Conservation (phyloP, 495 filamentous ascomycete genomes). For the Emericellopsis terricola region DNA sequence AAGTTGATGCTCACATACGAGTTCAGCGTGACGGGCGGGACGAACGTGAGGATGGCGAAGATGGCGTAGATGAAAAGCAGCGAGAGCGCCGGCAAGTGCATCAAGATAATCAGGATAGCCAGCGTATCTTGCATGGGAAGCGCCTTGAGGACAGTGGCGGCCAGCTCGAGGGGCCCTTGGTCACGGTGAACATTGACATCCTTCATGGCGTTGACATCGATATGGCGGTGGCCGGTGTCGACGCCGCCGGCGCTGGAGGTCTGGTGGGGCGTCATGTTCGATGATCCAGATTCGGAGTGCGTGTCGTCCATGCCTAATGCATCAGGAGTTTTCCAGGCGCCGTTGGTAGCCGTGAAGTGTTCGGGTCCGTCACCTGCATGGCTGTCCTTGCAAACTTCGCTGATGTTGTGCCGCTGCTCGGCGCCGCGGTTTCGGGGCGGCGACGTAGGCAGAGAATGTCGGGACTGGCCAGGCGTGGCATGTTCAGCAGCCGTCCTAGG, state of each 20-base stretch:
- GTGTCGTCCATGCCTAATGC: too few relatives aligned
- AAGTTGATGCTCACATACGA: conserved; percentile 30
- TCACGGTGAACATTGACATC: conserved; percentile 44
- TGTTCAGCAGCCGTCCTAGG: background rate
- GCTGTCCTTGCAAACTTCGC: too few relatives aligned
- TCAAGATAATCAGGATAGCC: conserved; percentile 90
- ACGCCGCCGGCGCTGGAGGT: conserved; percentile 12
- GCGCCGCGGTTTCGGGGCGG: background rate
- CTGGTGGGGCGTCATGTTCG: background rate
- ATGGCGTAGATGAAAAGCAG: conserved; percentile 82
- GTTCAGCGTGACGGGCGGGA: conserved; percentile 51
- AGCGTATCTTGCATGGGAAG: conserved; percentile 92
- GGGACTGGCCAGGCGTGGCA: conserved; percentile 1
- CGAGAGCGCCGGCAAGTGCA: conserved; percentile 86
- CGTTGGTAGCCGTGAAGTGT: too few relatives aligned
- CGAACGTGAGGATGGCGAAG: conserved; percentile 86
- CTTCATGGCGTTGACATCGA: conserved; percentile 49
- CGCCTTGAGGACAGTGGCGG: conserved; percentile 71
- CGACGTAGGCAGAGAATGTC: background rate
- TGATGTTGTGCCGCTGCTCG: too few relatives aligned
- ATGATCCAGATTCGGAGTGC: conserved; percentile 22
- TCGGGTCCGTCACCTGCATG: too few relatives aligned
- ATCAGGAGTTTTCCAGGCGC: too few relatives aligned
- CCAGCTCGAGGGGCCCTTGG: conserved; percentile 47
- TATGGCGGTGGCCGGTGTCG: conserved; percentile 31